Conservation (phyloP, 305 asterid genomes). For the Solanum aculeatissimum region DNA sequence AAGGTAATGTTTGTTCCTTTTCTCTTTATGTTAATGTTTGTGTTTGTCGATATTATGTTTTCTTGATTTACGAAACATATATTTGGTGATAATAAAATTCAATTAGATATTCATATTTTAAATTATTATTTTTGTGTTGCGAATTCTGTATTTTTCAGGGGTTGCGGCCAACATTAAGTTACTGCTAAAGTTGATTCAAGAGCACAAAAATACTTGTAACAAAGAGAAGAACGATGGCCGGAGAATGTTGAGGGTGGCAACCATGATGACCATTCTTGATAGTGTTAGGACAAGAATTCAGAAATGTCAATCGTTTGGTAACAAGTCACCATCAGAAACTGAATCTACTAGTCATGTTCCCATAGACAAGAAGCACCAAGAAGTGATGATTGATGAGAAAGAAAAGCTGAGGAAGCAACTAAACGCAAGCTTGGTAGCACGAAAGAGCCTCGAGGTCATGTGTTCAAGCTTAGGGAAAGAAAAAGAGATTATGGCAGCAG, state of each 20-base stretch:
- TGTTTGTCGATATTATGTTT: background rate
- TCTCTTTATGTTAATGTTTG: background rate
- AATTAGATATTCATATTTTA: background rate
- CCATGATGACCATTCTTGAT: conserved; percentile 82
- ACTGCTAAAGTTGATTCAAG: conserved; percentile 62
- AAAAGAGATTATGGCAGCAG: conserved; percentile 63
- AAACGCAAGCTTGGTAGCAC: conserved; percentile 41
- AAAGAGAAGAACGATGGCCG: conserved; percentile 55
- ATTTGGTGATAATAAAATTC: background rate
- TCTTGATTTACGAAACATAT: background rate
- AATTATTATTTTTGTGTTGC: background rate
- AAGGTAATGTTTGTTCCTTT: conserved; percentile 32
- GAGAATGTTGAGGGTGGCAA: conserved; percentile 87
- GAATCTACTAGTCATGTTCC: conserved; percentile 12
- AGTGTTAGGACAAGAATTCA: conserved; percentile 50
- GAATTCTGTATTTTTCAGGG: conserved; percentile 26
- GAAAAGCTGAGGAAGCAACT: conserved; percentile 48
- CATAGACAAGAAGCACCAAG: conserved; percentile 19
- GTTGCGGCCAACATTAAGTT: conserved; percentile 76
- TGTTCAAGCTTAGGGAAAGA: conserved; percentile 73
- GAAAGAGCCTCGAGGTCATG: conserved; percentile 66
- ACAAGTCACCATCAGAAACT: conserved; percentile 13
- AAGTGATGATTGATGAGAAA: conserved; percentile 25
- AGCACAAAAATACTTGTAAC: conserved; percentile 64
- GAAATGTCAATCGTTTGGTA: conserved; percentile 63